phyloP scores from a whole-genome alignment of 352 stramenopile species.

The Sclerospora graminicola region DNA sequence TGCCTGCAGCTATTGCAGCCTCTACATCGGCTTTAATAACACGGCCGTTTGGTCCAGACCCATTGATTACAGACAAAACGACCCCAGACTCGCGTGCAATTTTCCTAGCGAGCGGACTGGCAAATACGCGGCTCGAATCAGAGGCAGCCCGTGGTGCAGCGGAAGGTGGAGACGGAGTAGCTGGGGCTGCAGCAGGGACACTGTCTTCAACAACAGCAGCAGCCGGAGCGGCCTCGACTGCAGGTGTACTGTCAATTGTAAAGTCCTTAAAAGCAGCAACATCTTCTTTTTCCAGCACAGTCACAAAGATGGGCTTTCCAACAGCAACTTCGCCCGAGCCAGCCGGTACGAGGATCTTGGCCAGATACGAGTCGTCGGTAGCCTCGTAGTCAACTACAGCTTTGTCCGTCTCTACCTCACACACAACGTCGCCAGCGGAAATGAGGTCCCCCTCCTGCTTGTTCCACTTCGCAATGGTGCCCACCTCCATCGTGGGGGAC shows the following conservation, averaged over 20 bases:
- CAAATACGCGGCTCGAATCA: constrained; percentile 79
- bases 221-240: constrained; percentile 19
- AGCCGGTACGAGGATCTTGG: constrained; percentile 90
- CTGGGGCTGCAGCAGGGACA: constrained; percentile 13
- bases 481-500: constrained; percentile 91
- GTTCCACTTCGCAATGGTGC: constrained; percentile 93
- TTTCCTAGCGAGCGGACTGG: constrained; percentile 92
- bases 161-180: constrained; percentile 10
- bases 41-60: constrained; percentile 80
- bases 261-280: constrained; percentile 52
- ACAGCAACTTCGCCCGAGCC: constrained; percentile 83
- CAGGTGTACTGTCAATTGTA: constrained; percentile 24
- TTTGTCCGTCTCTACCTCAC: constrained; percentile 97
- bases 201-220: constrained; percentile 13
- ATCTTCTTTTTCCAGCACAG: constrained; percentile 41
- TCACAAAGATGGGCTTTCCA: constrained; percentile 63
- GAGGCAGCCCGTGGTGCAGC: constrained; percentile 10
- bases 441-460: constrained; percentile 88
- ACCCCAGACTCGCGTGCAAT: constrained; percentile 72
- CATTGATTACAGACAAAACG: constrained; percentile 55
- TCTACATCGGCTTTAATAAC: constrained; percentile 93
- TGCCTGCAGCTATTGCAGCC: constrained; percentile 71
- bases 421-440: constrained; percentile 87
- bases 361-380: constrained; percentile 91
- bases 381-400: constrained; percentile 96